phyloP scores from a whole-genome alignment of 176 grass and related monocot species.

The Zoysia pacifica region DNA sequence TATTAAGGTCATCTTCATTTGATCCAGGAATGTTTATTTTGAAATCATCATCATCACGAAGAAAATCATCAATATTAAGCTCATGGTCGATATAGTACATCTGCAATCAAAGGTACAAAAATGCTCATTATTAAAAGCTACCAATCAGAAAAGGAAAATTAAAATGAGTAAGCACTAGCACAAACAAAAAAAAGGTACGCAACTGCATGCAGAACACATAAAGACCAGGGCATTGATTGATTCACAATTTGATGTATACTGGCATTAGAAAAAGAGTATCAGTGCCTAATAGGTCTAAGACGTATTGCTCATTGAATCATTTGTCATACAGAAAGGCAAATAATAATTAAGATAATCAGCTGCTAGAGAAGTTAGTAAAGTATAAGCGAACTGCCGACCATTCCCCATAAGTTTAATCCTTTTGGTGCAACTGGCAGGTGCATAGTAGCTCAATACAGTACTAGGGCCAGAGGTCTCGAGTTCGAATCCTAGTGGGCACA shows the following conservation, averaged over 20 bases:
- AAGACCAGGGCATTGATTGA: neutral
- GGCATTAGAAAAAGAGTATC: conserved; percentile 5
- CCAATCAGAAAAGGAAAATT: neutral
- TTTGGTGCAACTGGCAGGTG: no score
- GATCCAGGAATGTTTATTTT: conserved; percentile 48
- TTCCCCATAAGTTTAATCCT: no score
- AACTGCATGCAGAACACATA: neutral
- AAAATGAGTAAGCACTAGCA: neutral
- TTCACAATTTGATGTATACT: conserved; percentile 1
- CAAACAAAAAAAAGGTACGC: neutral
- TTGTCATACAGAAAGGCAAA: conserved; percentile 16
- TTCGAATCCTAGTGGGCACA: no score
- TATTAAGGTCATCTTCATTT: conserved; percentile 47
- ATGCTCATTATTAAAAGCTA: conserved; percentile 26
- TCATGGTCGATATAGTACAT: conserved; percentile 71
- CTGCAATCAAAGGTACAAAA: conserved; percentile 51
- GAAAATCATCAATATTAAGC: conserved; percentile 65
- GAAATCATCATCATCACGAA: conserved; percentile 53
- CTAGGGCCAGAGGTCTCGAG: no score
- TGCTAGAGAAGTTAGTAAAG: neutral
- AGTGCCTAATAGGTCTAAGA: neutral
- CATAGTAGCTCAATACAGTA: no score
- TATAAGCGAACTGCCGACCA: no score
- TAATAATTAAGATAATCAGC: no score
- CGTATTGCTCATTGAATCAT: neutral